Percentiles rank a stretch among this genome's conserved stretches.
Conservation (phyloP, 306 rosid genomes). For the Cyamopsis tetragonoloba region DNA sequence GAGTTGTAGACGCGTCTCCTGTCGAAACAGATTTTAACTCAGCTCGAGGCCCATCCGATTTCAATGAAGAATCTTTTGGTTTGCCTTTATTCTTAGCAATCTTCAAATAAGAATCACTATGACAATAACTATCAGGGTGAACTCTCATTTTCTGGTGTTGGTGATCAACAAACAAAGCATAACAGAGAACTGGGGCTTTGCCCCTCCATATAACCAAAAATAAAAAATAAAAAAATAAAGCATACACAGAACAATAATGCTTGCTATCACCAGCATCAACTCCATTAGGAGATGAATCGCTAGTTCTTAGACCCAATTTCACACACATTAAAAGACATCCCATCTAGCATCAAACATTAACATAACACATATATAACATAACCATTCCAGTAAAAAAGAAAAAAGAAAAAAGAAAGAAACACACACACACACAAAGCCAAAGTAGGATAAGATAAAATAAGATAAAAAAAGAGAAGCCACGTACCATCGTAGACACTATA, state of each 20-base stretch:
- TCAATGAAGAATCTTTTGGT: constrained; percentile 3
- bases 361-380: background rate
- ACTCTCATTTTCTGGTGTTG: constrained; percentile 11
- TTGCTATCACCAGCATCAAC: constrained; percentile 22
- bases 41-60: constrained; percentile 10
- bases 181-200: no score
- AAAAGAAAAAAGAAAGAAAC: no score
- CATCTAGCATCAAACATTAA: constrained; percentile 41
- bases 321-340: constrained; percentile 34
- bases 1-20: constrained; percentile 43
- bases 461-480: background rate
- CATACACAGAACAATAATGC: background rate
- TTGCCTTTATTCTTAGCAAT: constrained; percentile 12
- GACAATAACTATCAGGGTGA: constrained; percentile 6
- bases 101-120: constrained; percentile 21
- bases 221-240: no score
- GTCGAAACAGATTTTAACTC: constrained; percentile 19
- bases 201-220: no score
- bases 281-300: constrained; percentile 41
- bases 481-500: constrained; percentile 79
- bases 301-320: constrained; percentile 45
- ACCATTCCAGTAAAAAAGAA: background rate
- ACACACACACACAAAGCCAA: no score
- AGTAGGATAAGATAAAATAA: no score
- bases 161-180: constrained; percentile 23